phyloP scores from a whole-genome alignment of 169 alveolate species.

The Eimeria falciformis region DNA sequence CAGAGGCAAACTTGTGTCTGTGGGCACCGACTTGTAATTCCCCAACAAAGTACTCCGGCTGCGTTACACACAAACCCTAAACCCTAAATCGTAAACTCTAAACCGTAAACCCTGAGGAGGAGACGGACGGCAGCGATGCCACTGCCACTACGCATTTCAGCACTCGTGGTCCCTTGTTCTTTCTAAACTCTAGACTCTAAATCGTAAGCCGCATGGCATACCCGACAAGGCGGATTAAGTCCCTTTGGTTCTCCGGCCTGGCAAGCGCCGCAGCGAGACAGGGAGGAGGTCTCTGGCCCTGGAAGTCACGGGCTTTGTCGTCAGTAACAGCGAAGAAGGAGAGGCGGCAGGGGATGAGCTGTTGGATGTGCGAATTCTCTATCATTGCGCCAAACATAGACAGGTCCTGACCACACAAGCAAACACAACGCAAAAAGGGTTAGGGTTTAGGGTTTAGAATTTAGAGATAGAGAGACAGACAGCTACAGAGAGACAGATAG shows the following conservation, averaged over 20 bases:
- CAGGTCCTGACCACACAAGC: background rate
- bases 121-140: too few relatives aligned
- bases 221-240: conserved; percentile 6
- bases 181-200: too few relatives aligned
- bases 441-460: background rate
- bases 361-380: conserved; percentile 2
- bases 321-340: conserved; percentile 1
- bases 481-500: background rate
- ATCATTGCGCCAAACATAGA: background rate
- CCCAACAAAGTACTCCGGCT: background rate
- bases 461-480: background rate
- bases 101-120: conserved; percentile 42
- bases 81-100: conserved; percentile 1
- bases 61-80: background rate
- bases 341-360: conserved; percentile 8
- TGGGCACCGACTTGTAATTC: background rate
- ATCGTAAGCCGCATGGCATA: too few relatives aligned
- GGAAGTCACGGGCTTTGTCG: conserved; percentile 22
- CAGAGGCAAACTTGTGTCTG: background rate
- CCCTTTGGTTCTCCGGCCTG: background rate
- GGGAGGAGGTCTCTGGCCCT: background rate
- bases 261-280: conserved; percentile 14
- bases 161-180: too few relatives aligned
- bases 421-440: background rate
- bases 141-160: too few relatives aligned